Percentiles rank a stretch among this genome's conserved stretches.
Evolutionary conservation across 2,329 filamentous ascomycete genomes (phyloP).

Genomic region (Talaromyces sp.): DNA sequence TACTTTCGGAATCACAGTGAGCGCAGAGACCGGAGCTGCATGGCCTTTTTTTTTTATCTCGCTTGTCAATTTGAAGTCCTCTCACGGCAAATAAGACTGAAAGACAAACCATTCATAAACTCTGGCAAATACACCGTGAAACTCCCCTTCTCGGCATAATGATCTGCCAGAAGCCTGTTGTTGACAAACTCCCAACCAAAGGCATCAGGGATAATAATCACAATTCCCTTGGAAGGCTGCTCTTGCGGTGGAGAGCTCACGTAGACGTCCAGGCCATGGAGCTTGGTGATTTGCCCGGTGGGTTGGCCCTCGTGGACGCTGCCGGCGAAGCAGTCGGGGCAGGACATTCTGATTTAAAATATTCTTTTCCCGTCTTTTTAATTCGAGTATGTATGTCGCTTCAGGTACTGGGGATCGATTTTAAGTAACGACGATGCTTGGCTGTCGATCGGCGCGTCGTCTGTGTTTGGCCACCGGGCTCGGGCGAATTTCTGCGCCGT

Average conservation of each 20-base stretch:
- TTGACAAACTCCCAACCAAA: slow-evolving; percentile 54
- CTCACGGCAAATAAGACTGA: not conserved
- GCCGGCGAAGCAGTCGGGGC: slow-evolving; percentile 43
- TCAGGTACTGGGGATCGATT: too few species aligned
- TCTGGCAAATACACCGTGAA: slow-evolving; percentile 52
- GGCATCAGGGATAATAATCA: slow-evolving; percentile 51
- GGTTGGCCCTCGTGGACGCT: slow-evolving; percentile 40
- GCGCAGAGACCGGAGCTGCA: slow-evolving; percentile 8
- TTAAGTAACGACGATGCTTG: too few species aligned
- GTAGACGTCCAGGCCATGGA: slow-evolving; percentile 48
- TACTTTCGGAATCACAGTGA: slow-evolving; percentile 6
- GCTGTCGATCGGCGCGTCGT: not conserved
- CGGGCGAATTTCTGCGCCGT: not conserved
- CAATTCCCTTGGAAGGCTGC: slow-evolving; percentile 36
- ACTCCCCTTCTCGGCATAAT: slow-evolving; percentile 46
- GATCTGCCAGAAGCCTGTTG: slow-evolving; percentile 48
- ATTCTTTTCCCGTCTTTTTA: too few species aligned
- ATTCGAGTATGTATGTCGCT: too few species aligned
- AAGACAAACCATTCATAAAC: slow-evolving; percentile 45
- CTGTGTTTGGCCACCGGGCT: not conserved
- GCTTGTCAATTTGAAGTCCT: not conserved
- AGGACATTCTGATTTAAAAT: too few species aligned
- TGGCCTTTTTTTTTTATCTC: slow-evolving; percentile 10
- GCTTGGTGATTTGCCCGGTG: slow-evolving; percentile 38
- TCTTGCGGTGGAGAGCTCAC: slow-evolving; percentile 22